Evolutionary conservation across 768 basidiomycete genomes (phyloP).

Genomic region (Steccherinum ochraceum): DNA sequence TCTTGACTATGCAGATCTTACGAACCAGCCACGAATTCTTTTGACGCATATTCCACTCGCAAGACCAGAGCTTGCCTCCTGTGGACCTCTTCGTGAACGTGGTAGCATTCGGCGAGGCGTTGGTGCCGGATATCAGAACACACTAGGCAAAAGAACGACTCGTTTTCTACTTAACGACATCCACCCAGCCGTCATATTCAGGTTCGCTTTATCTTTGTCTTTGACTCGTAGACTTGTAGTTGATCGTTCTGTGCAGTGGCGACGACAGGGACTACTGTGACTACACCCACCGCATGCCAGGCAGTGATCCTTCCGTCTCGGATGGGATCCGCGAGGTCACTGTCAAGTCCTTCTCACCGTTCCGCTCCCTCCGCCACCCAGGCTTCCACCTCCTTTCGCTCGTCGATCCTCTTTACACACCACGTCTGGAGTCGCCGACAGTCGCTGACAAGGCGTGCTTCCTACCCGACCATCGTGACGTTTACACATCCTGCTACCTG

Average conservation of each 20-base stretch:
- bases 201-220: conserved; percentile 32
- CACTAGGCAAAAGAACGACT: conserved; percentile 75
- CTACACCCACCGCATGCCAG: conserved; percentile 43
- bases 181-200: conserved; percentile 66
- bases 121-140: conserved; percentile 77
- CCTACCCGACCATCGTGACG: conserved; percentile 64
- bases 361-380: conserved; percentile 62
- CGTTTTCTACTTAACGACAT: conserved; percentile 62
- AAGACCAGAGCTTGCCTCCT: conserved; percentile 64
- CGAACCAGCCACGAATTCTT: conserved; percentile 56
- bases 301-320: conserved; percentile 13
- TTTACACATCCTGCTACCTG: conserved; percentile 60
- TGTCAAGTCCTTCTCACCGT: conserved; percentile 81
- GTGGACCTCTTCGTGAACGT: conserved; percentile 72
- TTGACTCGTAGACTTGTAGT: background rate
- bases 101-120: conserved; percentile 69
- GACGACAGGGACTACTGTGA: conserved; percentile 94
- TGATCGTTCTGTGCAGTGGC: conserved; percentile 42
- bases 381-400: conserved; percentile 85
- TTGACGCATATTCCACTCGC: conserved; percentile 85
- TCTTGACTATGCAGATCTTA: no score
- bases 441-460: conserved; percentile 66
- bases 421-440: conserved; percentile 32
- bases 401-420: conserved; percentile 27
- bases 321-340: conserved; percentile 66